Base-by-base conservation (phyloP, 495 filamentous ascomycete species). In the Hapsidospora chrysogenum region DNA sequence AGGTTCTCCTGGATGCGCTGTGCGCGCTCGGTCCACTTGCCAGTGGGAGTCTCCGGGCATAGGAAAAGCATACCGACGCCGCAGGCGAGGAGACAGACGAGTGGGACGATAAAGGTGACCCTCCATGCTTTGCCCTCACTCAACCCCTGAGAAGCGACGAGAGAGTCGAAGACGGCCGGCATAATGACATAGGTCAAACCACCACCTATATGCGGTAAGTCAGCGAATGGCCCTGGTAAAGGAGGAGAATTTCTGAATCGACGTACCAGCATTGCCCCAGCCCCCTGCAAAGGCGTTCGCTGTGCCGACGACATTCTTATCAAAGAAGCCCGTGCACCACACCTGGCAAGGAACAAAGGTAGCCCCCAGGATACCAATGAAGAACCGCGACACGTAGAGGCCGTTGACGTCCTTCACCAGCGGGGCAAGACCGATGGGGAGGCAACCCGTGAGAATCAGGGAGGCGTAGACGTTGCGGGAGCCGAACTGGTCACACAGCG, bases 311-410 rank as follows among this genome's bases (percentile, higher is more conserved):
- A 95, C 72, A 48, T 83, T 92, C 63, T 92, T 94, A 60, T 96
- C 87, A 47, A 89, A 93, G 63, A 87, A 95, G 2, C 80, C 85
- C 0, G 87, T 94, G 19, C 78, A 81, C 86, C 87, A 96, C 6
- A 95, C 87, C 45, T 93, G 87, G 53, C 87, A 95, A 2, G 87
- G 87, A 2, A 96, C 86, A 42, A 96, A 96, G 4, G 70, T 70
- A 1, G 79, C 87, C 20, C 87, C 87, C 1, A 96, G 68, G 37
- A 96, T 92, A 23, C 87, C 87, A 36, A 95, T 68, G 57, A 95
- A 95, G 61, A 95, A 93, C 21, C 87, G 76, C 35, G 86, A 61
- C 10, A 76, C 66, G 35, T 85, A 72, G 17, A 95, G 66, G 0
- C 86, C 80, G 1, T 62, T 54, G 0, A 76, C 74, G 33, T 63